phyloP scores from a whole-genome alignment of 2,329 filamentous ascomycete species.

The Sporothrix variecibatus region DNA sequence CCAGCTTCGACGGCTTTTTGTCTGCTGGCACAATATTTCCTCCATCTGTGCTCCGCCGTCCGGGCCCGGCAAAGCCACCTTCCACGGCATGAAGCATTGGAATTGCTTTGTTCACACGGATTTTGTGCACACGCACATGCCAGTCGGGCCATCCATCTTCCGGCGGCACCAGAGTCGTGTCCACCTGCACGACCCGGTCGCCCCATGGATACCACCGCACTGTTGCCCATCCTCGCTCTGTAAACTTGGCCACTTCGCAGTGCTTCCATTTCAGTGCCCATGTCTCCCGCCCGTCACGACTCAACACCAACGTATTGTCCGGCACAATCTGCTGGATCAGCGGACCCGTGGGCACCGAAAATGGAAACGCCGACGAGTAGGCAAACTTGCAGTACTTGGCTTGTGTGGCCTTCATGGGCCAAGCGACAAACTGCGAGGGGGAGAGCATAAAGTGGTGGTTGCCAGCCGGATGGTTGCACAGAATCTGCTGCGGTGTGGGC shows the following conservation, averaged over 20 bases:
- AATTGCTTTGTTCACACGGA: constrained; percentile 28
- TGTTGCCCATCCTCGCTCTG: neutral
- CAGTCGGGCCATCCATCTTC: constrained; percentile 40
- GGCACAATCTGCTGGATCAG: constrained; percentile 36
- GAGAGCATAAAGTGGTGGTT: constrained; percentile 45
- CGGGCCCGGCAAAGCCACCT: constrained; percentile 35
- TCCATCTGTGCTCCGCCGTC: constrained; percentile 19
- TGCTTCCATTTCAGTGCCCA: constrained; percentile 30
- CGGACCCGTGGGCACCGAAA: constrained; percentile 40
- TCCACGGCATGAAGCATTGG: constrained; percentile 31
- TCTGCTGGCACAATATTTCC: neutral
- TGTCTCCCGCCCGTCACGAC: constrained; percentile 31
- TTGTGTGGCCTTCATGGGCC: constrained; percentile 40
- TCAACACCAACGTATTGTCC: constrained; percentile 33
- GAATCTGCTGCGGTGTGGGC: constrained; percentile 49
- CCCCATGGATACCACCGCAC: constrained; percentile 32
- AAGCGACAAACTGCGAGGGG: constrained; percentile 39
- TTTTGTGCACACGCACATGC: constrained; percentile 43
- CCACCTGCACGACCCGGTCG: constrained; percentile 35
- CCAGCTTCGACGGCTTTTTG: neutral
- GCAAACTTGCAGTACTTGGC: constrained; percentile 46
- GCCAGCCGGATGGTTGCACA: constrained; percentile 38
- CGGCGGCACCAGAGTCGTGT: constrained; percentile 42
- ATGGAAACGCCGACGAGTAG: constrained; percentile 46
- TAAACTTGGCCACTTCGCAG: neutral